phyloP scores from a whole-genome alignment of 768 basidiomycete genomes.

The Favolaschia claudopus region DNA sequence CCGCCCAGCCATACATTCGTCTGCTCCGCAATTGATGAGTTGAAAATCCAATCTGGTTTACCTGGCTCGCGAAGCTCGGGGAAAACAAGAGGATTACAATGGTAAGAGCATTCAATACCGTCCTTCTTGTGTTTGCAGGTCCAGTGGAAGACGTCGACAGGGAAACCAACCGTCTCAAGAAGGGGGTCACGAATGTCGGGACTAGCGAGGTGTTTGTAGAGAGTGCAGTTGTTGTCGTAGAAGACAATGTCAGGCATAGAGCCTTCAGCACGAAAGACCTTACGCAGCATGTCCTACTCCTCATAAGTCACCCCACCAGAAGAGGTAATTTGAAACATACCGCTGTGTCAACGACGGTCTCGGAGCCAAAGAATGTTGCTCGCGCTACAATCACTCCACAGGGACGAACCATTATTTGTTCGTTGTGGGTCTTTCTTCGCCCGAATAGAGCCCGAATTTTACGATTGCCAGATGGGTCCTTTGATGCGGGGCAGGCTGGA shows the following conservation, averaged over 20 bases:
- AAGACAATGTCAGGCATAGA: slow-evolving; percentile 31
- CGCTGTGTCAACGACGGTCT: slow-evolving; percentile 19
- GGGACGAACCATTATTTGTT: slow-evolving; percentile 31
- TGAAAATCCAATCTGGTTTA: slow-evolving; percentile 39
- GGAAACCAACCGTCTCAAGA: slow-evolving; percentile 31
- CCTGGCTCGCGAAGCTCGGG: slow-evolving; percentile 29
- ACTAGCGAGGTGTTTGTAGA: slow-evolving; percentile 23
- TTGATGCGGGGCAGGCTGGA: slow-evolving; percentile 6
- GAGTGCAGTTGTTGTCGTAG: slow-evolving; percentile 37
- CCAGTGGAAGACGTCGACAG: too few species aligned
- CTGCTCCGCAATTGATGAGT: slow-evolving; percentile 43
- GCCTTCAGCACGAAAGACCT: slow-evolving; percentile 16
- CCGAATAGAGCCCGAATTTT: slow-evolving; percentile 24
- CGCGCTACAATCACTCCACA: too few species aligned
- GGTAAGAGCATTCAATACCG: slow-evolving; percentile 30
- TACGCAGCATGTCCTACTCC: background rate
- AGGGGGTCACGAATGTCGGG: slow-evolving; percentile 24
- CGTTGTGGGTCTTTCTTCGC: slow-evolving; percentile 31
- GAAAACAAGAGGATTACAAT: slow-evolving; percentile 40
- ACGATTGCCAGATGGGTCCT: slow-evolving; percentile 15
- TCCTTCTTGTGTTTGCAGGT: slow-evolving; percentile 43
- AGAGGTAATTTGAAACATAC: background rate
- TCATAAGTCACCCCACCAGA: too few species aligned
- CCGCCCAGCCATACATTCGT: too few species aligned
- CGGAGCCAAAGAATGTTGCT: slow-evolving; percentile 32